phyloP scores from a whole-genome alignment of 2,329 filamentous ascomycete species.

The Alternaria rosae region DNA sequence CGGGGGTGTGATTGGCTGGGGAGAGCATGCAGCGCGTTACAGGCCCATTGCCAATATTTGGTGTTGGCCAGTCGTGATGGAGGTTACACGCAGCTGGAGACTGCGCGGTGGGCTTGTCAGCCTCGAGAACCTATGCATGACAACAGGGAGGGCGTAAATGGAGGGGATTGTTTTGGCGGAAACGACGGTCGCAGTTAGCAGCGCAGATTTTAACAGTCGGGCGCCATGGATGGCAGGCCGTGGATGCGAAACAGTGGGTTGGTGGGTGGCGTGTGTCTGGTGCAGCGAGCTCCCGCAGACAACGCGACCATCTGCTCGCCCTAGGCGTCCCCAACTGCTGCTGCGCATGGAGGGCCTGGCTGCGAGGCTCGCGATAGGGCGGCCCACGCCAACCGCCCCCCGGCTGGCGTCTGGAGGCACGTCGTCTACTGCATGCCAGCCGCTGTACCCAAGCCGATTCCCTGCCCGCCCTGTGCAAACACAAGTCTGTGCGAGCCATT shows the following conservation, averaged over 20 bases:
- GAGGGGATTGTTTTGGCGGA: not conserved
- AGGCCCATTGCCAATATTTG: not conserved
- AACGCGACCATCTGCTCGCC: slow-evolving; percentile 28
- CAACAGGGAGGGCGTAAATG: not conserved
- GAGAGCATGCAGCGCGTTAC: slow-evolving; percentile 28
- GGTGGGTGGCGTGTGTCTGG: slow-evolving; percentile 25
- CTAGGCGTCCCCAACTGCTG: slow-evolving; percentile 11
- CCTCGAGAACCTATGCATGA: not conserved
- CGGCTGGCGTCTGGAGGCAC: slow-evolving; percentile 21
- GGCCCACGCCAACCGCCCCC: slow-evolving; percentile 18
- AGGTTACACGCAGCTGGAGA: not conserved
- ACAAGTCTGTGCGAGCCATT: slow-evolving; percentile 28
- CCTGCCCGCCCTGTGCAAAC: slow-evolving; percentile 12
- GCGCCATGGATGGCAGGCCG: slow-evolving; percentile 12
- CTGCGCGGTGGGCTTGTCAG: slow-evolving; percentile 16
- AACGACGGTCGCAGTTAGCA: not conserved
- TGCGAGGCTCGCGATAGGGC: slow-evolving; percentile 10
- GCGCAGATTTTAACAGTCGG: not conserved
- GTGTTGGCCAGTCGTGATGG: not conserved
- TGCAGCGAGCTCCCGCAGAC: slow-evolving; percentile 13
- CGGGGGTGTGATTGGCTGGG: slow-evolving; percentile 31
- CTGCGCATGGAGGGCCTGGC: slow-evolving; percentile 4
- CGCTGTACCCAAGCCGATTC: slow-evolving; percentile 12
- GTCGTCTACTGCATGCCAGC: slow-evolving; percentile 17
- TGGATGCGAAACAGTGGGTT: slow-evolving; percentile 34